Conservation (phyloP, 2,329 filamentous ascomycete genomes). For the Pseudonectria foliicola region DNA sequence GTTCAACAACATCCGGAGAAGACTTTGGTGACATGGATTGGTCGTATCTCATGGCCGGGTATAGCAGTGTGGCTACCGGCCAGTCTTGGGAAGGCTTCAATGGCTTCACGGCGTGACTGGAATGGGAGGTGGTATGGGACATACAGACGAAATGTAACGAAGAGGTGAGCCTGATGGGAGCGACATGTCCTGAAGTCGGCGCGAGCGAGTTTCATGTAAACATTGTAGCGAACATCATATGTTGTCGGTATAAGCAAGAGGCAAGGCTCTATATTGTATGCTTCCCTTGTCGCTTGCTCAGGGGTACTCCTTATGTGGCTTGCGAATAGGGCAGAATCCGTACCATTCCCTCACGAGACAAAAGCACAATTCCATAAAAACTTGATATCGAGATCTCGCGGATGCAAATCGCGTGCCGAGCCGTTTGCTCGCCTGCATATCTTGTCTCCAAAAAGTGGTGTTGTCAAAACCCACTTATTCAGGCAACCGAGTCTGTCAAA, state of each 20-base stretch:
- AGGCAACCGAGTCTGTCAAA: too few relatives aligned
- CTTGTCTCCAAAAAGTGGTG: too few relatives aligned
- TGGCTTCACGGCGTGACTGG: slow-evolving; percentile 8
- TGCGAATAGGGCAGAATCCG: too few relatives aligned
- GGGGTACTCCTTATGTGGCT: too few relatives aligned
- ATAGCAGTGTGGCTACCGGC: slow-evolving; percentile 27
- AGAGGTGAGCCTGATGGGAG: slow-evolving; percentile 15
- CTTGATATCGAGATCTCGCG: too few relatives aligned
- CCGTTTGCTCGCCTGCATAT: too few relatives aligned
- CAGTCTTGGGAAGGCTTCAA: slow-evolving; percentile 23
- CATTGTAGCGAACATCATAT: too few relatives aligned
- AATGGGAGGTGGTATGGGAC: slow-evolving; percentile 13
- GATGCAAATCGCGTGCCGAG: too few relatives aligned
- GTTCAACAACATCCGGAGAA: slow-evolving; percentile 17
- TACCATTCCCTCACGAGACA: too few relatives aligned
- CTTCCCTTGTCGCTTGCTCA: too few relatives aligned
- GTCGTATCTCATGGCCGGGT: slow-evolving; percentile 39
- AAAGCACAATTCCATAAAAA: too few relatives aligned
- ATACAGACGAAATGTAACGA: slow-evolving; percentile 14
- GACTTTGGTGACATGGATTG: slow-evolving; percentile 39
- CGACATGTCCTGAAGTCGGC: slow-evolving; percentile 23
- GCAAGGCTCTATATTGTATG: not conserved
- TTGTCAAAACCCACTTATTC: too few relatives aligned
- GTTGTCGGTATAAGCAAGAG: not conserved
- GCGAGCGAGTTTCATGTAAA: not conserved